Conservation (phyloP, 768 basidiomycete species). For the Rhodotorula babjevae region DNA sequence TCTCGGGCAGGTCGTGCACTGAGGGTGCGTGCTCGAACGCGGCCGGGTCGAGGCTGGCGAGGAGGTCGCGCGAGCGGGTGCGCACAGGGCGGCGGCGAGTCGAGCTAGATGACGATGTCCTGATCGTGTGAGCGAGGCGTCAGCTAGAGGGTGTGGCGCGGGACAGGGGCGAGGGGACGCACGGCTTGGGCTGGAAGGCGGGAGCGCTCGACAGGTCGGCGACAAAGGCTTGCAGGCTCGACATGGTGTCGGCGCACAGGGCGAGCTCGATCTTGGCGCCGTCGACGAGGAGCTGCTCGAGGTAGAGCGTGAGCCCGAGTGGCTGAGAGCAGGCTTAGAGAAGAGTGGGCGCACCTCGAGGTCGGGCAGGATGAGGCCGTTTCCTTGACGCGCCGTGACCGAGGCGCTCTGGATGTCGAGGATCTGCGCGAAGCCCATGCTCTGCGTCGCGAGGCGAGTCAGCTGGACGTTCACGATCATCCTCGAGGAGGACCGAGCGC, state of each 20-base stretch:
- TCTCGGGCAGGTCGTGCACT: slow-evolving; percentile 72
- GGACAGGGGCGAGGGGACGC: not conserved
- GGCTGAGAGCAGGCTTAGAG: not conserved
- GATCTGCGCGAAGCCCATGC: not conserved
- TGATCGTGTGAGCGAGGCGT: not conserved
- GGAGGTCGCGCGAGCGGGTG: too few relatives aligned
- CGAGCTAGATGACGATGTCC: not conserved
- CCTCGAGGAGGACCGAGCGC: not conserved
- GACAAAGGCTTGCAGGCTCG: slow-evolving; percentile 39
- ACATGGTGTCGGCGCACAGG: slow-evolving; percentile 48
- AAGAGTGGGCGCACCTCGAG: not conserved
- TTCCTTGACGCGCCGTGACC: not conserved
- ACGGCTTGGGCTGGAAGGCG: not conserved
- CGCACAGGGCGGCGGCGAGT: not conserved
- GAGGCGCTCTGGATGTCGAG: not conserved
- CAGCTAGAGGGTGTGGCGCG: not conserved
- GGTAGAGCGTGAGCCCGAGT: not conserved
- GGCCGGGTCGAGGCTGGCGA: slow-evolving; percentile 63
- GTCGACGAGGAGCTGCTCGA: slow-evolving; percentile 21
- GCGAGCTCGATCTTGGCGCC: slow-evolving; percentile 31
- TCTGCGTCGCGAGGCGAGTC: not conserved
- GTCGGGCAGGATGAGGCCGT: slow-evolving; percentile 37
- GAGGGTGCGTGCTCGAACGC: slow-evolving; percentile 73
- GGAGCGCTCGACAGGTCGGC: slow-evolving; percentile 39
- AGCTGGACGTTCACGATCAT: too few relatives aligned